Evolutionary conservation across 371 early-diverging fungal species (phyloP).

Genomic region (Apophysomyces trapeziformis): DNA sequence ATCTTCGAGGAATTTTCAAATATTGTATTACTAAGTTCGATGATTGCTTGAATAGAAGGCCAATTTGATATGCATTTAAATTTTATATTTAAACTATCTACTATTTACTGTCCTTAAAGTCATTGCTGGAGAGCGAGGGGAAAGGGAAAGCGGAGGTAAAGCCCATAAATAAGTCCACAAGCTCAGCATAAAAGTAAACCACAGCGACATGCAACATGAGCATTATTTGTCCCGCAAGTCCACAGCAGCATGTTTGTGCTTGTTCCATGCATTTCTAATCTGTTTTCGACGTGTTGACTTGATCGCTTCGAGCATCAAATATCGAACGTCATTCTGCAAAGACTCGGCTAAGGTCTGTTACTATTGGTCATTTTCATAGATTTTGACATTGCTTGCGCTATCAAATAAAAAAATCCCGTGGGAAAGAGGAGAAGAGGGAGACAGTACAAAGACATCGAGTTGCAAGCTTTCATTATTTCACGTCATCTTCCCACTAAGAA

Average conservation of each 20-base stretch:
- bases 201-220: neutral
- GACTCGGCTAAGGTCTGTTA: slow-evolving; percentile 22
- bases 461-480: slow-evolving; percentile 24
- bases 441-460: slow-evolving; percentile 19
- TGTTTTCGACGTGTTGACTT: slow-evolving; percentile 23
- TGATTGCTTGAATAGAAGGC: slow-evolving; percentile 9
- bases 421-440: slow-evolving; percentile 23
- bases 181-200: too few species aligned
- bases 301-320: slow-evolving; percentile 23
- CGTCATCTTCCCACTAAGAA: slow-evolving; percentile 18
- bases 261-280: slow-evolving; percentile 24
- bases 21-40: slow-evolving; percentile 11
- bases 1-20: slow-evolving; percentile 7
- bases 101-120: too few species aligned
- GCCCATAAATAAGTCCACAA: too few species aligned
- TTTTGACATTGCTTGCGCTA: slow-evolving; percentile 25
- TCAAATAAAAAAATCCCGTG: slow-evolving; percentile 18
- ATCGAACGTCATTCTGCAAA: slow-evolving; percentile 23
- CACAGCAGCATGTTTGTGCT: slow-evolving; percentile 21
- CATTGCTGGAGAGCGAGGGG: too few species aligned
- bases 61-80: neutral
- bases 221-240: neutral
- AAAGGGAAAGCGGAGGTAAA: too few species aligned
- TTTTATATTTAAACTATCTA: too few species aligned
- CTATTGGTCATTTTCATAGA: slow-evolving; percentile 24